Conservation (phyloP, 2,329 filamentous ascomycete species). For the Sodiomyces alkalinus region DNA sequence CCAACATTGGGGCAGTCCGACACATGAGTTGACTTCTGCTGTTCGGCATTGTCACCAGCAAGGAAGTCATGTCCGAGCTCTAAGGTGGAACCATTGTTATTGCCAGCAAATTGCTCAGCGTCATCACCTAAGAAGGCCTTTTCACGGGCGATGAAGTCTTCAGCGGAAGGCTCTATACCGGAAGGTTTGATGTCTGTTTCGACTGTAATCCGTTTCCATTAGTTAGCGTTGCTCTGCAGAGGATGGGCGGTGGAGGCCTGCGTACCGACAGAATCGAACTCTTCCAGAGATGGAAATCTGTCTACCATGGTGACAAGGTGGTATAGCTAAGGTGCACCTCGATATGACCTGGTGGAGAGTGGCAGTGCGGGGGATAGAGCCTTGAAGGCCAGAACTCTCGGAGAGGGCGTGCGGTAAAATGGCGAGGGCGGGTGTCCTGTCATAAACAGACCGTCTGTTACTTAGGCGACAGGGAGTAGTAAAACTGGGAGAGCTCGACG, state of each 20-base stretch:
- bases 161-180: conserved; percentile 43
- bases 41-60: conserved; percentile 39
- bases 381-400: no score
- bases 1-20: conserved; percentile 77
- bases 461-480: no score
- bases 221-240: neutral
- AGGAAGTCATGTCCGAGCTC: conserved; percentile 58
- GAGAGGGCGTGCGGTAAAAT: no score
- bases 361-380: no score
- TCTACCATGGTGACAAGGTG: conserved; percentile 61
- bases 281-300: conserved; percentile 64
- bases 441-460: no score
- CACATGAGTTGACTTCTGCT: conserved; percentile 49
- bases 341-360: no score
- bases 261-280: conserved; percentile 54
- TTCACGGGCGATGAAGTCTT: conserved; percentile 86
- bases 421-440: no score
- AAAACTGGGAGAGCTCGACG: no score
- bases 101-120: conserved; percentile 74
- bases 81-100: conserved; percentile 52
- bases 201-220: conserved; percentile 38
- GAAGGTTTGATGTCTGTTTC: conserved; percentile 50
- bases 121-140: conserved; percentile 84
- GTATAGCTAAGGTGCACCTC: no score
- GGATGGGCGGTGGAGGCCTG: neutral